Evolutionary conservation across 768 basidiomycete species (phyloP), one percentile per base, ranked within the genome.

Genomic region (Omphalotus guepiniiformis): DNA sequence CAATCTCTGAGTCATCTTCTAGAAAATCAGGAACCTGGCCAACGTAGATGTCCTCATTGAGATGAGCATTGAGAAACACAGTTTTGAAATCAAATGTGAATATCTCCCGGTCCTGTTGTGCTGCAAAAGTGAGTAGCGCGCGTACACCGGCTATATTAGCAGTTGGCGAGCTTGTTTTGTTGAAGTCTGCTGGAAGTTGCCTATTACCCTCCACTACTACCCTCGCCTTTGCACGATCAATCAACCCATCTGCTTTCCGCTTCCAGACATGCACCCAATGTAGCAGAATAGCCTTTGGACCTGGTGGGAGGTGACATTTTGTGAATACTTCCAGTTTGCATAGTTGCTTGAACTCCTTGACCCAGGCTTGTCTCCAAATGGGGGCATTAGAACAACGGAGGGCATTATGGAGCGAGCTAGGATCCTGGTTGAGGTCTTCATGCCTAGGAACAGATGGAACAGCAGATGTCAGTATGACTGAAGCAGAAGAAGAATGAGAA

Each of bases 41-140:
- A 4, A 42, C 22, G 26, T 48, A 48, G 18, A 48, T 28, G 5
- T 25, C 26, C 26, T 48, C 39, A 18, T 11, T 12, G 5, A 48
- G 39, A 7, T 8, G 9, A 8, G 47, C 39, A 30, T 48, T 48
- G 18, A 48, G 38, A 22, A 41, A 48, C 21, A 39, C 47, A 18
- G 21, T 5, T 15, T 6, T 26, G 28, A 40, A n/a, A 21, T 48
- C 47, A 18, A 48, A 26, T 18, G 27, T 19, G 16, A 18, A 25
- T 7, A 48, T 19, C n/a, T 48, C 47, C n/a, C 26, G 13, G 16
- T 48, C 47, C 22, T 26, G 8, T 9, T 19, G 13, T 6, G 47
- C 38, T 7, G 47, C 40, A 25, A 19, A 22, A 25, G 39, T 22
- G 15, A 22, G 18, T 15, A 40, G 18, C 15, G 15, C 18, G 15